phyloP scores from a whole-genome alignment of 768 basidiomycete genomes.

The Tylopilus sp. region DNA sequence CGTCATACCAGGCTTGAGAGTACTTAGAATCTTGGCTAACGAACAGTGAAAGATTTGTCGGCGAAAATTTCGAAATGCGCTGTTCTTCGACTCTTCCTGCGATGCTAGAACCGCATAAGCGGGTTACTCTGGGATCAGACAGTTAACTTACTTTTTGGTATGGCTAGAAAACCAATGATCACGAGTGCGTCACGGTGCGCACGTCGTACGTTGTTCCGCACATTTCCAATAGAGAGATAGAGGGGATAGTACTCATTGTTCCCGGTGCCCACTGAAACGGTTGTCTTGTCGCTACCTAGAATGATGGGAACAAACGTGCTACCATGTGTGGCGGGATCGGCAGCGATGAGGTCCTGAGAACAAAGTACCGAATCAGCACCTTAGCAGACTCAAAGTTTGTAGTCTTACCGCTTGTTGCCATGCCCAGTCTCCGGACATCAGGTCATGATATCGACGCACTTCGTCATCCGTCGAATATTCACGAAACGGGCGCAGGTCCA shows the following conservation, averaged over 20 bases:
- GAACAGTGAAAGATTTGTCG: background rate
- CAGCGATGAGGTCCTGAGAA: background rate
- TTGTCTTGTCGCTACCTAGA: background rate
- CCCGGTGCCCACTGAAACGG: background rate
- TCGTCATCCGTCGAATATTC: background rate
- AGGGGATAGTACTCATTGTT: constrained; percentile 3
- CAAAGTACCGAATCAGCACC: background rate
- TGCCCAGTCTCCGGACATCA: background rate
- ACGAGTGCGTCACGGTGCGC: background rate
- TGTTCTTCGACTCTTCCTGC: background rate
- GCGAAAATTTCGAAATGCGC: background rate
- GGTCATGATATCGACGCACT: too few relatives aligned
- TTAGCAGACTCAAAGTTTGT: background rate
- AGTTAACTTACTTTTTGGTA: constrained; percentile 29
- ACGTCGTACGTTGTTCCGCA: background rate
- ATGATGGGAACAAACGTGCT: background rate
- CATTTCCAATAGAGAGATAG: constrained; percentile 2
- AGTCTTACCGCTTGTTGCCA: background rate
- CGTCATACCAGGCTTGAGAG: background rate
- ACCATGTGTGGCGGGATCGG: background rate
- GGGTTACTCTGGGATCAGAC: background rate
- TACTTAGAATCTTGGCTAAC: background rate
- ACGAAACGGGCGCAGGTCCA: background rate
- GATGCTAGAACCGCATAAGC: background rate
- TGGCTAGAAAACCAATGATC: constrained; percentile 24